These are phyloP conservation scores for Beta corolliflora DNA, from an alignment of 179 eudicot species.

Conservation along the genomic window DNA sequence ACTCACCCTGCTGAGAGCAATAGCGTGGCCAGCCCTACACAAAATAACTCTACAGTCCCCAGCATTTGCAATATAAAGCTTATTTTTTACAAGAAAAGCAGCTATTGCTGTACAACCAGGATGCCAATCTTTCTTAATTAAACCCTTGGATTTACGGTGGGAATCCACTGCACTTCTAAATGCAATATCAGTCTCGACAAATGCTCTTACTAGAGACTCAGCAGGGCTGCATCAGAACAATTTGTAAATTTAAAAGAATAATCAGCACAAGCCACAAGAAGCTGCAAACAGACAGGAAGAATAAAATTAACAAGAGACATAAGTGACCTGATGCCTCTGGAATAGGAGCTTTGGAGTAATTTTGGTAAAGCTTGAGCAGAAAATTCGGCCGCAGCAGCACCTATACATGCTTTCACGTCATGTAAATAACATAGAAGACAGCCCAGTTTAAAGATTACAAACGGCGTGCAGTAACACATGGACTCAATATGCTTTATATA, in stretches of 20 bases:
- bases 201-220: conserved; percentile 69
- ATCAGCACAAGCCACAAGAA: neutral
- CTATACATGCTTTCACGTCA: conserved; percentile 43
- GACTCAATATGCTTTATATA: neutral
- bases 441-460: neutral
- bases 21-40: conserved; percentile 64
- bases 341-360: conserved; percentile 48
- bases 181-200: conserved; percentile 68
- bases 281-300: conserved; percentile 3
- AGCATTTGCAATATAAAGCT: conserved; percentile 85
- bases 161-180: conserved; percentile 65
- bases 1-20: conserved; percentile 83
- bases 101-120: conserved; percentile 97
- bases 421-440: conserved; percentile 14
- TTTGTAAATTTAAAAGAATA: neutral
- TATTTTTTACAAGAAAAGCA: conserved; percentile 65
- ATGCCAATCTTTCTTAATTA: conserved; percentile 74
- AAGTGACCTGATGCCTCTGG: conserved; percentile 49
- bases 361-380: conserved; percentile 82
- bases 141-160: conserved; percentile 56
- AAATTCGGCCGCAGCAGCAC: conserved; percentile 97
- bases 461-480: neutral
- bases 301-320: neutral
- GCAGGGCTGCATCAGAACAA: conserved; percentile 51
- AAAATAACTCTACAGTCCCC: conserved; percentile 94